These are phyloP conservation scores for Hymenoscyphus albidus DNA, from an alignment of 2,329 filamentous ascomycete genomes.

Conservation along the genomic window DNA sequence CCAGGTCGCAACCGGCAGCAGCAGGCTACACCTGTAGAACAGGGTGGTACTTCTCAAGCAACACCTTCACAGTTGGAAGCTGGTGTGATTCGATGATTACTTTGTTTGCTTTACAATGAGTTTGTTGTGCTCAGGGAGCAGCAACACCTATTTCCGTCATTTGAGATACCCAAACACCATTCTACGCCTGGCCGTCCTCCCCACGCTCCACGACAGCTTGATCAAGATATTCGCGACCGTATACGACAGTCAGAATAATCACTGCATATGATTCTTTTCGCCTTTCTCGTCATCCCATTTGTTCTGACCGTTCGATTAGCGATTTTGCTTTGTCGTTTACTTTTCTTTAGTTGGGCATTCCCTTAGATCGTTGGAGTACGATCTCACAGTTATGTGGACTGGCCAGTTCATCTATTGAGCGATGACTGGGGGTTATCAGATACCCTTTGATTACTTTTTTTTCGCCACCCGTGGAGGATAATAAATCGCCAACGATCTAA, in stretches of 20 bases:
- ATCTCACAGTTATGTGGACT: background rate
- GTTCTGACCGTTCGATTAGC: slow-evolving; percentile 23
- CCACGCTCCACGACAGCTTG: slow-evolving; percentile 2
- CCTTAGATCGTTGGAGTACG: background rate
- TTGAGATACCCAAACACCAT: slow-evolving; percentile 14
- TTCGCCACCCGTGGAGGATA: background rate
- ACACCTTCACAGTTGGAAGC: slow-evolving; percentile 37
- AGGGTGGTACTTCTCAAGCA: slow-evolving; percentile 15
- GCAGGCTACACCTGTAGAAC: slow-evolving; percentile 13
- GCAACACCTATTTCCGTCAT: background rate
- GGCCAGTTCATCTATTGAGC: background rate
- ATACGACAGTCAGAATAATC: slow-evolving; percentile 3
- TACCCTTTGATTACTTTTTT: background rate
- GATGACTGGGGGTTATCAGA: background rate
- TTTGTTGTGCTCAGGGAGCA: slow-evolving; percentile 3
- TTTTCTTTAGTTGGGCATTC: background rate
- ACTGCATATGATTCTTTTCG: slow-evolving; percentile 7
- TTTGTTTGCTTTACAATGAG: slow-evolving; percentile 5
- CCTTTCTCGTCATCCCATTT: background rate
- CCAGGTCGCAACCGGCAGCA: slow-evolving; percentile 21
- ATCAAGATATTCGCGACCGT: slow-evolving; percentile 6
- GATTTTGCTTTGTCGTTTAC: slow-evolving; percentile 15
- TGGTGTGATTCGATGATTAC: slow-evolving; percentile 27
- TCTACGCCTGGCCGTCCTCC: slow-evolving; percentile 6
- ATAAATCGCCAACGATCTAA: background rate